Base-by-base conservation (phyloP, 768 basidiomycete genomes). In the Rhodotorula babjevae region DNA sequence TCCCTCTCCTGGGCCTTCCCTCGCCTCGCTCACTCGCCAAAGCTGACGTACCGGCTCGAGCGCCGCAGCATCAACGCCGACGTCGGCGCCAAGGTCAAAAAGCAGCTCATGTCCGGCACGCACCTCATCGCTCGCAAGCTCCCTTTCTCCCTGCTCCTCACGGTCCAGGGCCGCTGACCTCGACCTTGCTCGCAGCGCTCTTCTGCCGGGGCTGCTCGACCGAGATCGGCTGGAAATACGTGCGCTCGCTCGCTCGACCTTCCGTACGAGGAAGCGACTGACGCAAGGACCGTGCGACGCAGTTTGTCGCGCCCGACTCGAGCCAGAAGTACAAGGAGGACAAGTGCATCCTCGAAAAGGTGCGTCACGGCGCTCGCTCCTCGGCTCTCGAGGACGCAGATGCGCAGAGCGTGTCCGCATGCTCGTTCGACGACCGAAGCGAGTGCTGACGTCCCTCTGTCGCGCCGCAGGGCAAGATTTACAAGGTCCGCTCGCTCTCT, bases 211-310 rank as follows among this genome's bases (percentile, higher is more conserved):
- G 72, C 1, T 74, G 72, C 42, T 15, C 36, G 33, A 67, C 61
- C 31, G 68, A 69, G 58, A 7, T 74, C 21, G 72, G 72, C 10
- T 74, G 72, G 72, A 66, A 65, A 27, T 74, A 74, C 56, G 68
- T 74, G 14, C 44, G 65, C 29, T 11, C 31, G 2, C 8, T 50
- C 21, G 33, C 11, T 23, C 6, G 27, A 36, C 36, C 5, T 36
- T 9, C 9, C 36, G 4, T 9, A 9, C 4, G 36, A 36, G 9
- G 36, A 4, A 36, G 36, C 36, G 36, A 36, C 5, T 36, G 36
- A 36, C 36, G 36, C 36, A 36, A 9, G 9, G 12, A 1, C 19
- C 44, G 0, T 46, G 16, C 3, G 25, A 29, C 16, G 1, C 42
- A 72, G 71, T 67, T 64, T n/a, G 42, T 29, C 16, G 60, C 71